Conservation (phyloP, 805 yeast species). For the Candida vaughaniae region DNA sequence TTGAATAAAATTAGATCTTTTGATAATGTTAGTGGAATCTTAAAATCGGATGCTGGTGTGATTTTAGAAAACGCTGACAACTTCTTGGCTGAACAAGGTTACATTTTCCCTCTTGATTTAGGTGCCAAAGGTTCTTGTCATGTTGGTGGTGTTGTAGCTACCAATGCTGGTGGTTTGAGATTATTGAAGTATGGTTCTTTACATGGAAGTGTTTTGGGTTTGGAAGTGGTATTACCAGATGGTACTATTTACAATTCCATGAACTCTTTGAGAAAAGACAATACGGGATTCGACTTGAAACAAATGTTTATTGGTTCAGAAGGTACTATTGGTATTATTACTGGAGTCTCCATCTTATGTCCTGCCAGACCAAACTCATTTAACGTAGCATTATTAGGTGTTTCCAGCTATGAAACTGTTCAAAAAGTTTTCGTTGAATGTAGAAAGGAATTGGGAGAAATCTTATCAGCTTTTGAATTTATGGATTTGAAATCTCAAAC, state of each 20-base stretch:
- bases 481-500: conserved; percentile 77
- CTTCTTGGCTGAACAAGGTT: conserved; percentile 74
- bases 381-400: conserved; percentile 86
- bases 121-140: conserved; percentile 98
- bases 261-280: conserved; percentile 87
- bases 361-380: conserved; percentile 84
- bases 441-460: conserved; percentile 74
- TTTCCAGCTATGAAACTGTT: conserved; percentile 78
- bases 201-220: conserved; percentile 88
- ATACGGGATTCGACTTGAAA: conserved; percentile 91
- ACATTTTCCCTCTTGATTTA: conserved; percentile 87
- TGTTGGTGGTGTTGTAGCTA: conserved; percentile 92
- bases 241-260: conserved; percentile 80
- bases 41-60: conserved; percentile 89
- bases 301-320: conserved; percentile 93
- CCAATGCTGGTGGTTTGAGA: conserved; percentile 95
- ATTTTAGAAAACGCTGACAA: conserved; percentile 83
- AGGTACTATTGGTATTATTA: conserved; percentile 87
- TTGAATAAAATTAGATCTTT: conserved; percentile 80
- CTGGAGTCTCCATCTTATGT: conserved; percentile 86
- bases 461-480: conserved; percentile 89
- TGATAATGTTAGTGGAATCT: conserved; percentile 78
- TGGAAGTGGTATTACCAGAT: conserved; percentile 90
- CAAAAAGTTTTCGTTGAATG: conserved; percentile 79
- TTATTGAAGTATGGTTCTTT: conserved; percentile 85